Base-by-base conservation (phyloP, 2,329 filamentous ascomycete genomes). In the Aschersonia sp. region DNA sequence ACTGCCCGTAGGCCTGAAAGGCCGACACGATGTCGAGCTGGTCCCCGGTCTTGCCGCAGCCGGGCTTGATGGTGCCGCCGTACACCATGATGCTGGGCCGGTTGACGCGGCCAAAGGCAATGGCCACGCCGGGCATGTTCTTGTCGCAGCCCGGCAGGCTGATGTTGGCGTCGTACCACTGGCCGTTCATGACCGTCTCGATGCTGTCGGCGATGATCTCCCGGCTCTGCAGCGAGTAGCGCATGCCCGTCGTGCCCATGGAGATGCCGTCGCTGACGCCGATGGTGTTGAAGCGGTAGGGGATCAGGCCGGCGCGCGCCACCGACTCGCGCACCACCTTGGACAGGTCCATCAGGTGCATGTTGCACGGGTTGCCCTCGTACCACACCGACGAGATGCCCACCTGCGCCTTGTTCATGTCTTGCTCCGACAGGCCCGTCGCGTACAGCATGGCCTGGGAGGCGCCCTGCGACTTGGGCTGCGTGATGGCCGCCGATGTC, bases 371-470 rank as follows among this genome's bases (percentile, higher is more conserved):
- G 70, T 98, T 98, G 50, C 92, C 92, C 57, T 88, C 84, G 70
- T 91, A 96, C 92, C 92, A 98, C 51, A 97, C 89, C 5, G 89
- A 96, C 42, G 91, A 94, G 63, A 98, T 97, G 56, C 92, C 92
- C 57, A 98, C 84, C 72, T 98, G 94, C 30, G 92, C 85, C 73
- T 97, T 98, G 72, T 84, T 83, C 82, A 97, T 86, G 66, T 95
- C 89, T 49, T 77, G 75, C 61, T 94, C 86, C 42, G 71, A 79
- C 59, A 98, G 73, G 47, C 94, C 94, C 1, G 91, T 96, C 56
- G 87, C 92, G 73, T 95, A 98, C 49, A 98, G 76, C 94, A 98
- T 98, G 54, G 94, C 92, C 72, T 98, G 92, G 42, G 92, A 97
- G 48, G 94, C 92, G 56, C 92, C 92, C 72, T 98, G 92, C 35